These are phyloP conservation scores for Saccharomycopsis phalli DNA, from an alignment of 1,139 yeast genomes.

Conservation along the genomic window DNA sequence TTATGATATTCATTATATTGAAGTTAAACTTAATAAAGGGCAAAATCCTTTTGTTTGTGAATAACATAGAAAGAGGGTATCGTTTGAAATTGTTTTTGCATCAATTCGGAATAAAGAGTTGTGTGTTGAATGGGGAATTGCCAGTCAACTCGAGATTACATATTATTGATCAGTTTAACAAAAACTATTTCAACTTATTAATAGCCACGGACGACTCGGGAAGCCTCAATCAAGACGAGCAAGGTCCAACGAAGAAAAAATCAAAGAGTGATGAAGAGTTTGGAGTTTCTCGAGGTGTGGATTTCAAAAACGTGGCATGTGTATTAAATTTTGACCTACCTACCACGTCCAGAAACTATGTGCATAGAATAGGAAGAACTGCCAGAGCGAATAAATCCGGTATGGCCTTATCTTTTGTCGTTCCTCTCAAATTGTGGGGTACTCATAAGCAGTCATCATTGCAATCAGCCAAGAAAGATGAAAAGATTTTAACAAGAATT, in stretches of 20 bases:
- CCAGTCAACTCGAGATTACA: conserved; percentile 91
- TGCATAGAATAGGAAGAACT: conserved; percentile 94
- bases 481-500: conserved; percentile 70
- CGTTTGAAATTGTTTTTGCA: conserved; percentile 83
- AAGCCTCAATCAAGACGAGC: conserved; percentile 36
- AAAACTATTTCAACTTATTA: conserved; percentile 73
- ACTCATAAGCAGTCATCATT: conserved; percentile 78
- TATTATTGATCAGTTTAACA: conserved; percentile 91
- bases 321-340: conserved; percentile 95
- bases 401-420: conserved; percentile 88
- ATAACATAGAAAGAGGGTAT: conserved; percentile 92
- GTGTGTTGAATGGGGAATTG: conserved; percentile 85
- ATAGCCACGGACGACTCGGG: conserved; percentile 94
- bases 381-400: conserved; percentile 97
- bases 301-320: conserved; percentile 92
- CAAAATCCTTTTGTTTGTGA: conserved; percentile 83
- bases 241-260: conserved; percentile 28
- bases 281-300: conserved; percentile 96
- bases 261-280: conserved; percentile 59
- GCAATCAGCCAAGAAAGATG: conserved; percentile 70
- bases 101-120: conserved; percentile 86
- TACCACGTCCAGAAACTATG: conserved; percentile 77
- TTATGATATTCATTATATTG: conserved; percentile 83
- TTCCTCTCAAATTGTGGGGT: conserved; percentile 76
- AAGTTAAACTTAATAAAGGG: conserved; percentile 86